Evolutionary conservation across 345 rosid species (phyloP).

Genomic region (Jatropha curcas): DNA sequence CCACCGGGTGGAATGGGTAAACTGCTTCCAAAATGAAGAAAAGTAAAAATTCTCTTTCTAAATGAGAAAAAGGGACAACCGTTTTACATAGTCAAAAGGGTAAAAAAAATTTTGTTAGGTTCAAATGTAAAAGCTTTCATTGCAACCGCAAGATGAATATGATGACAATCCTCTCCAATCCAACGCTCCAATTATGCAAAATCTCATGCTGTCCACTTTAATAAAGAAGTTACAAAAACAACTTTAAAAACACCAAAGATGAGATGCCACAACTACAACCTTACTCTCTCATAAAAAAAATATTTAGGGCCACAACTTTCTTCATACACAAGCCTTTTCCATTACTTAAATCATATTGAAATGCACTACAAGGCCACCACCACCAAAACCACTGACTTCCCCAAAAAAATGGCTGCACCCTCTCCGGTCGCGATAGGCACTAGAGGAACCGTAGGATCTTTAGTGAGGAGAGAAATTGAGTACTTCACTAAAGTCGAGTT

Average conservation of each 20-base stretch:
- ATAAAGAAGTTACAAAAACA: slow-evolving; percentile 25
- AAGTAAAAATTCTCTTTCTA: too few relatives aligned
- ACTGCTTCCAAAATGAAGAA: not conserved
- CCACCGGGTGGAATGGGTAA: slow-evolving; percentile 5
- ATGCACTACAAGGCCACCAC: slow-evolving; percentile 29
- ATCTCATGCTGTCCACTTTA: slow-evolving; percentile 43
- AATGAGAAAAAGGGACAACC: not conserved
- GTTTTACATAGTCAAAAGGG: slow-evolving; percentile 17
- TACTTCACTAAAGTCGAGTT: slow-evolving; percentile 51
- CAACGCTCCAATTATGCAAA: slow-evolving; percentile 43
- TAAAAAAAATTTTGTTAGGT: slow-evolving; percentile 12
- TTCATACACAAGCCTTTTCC: slow-evolving; percentile 38
- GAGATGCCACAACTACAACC: slow-evolving; percentile 15
- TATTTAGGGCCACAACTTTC: slow-evolving; percentile 33
- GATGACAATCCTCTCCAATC: slow-evolving; percentile 30
- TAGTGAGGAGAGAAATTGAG: slow-evolving; percentile 73
- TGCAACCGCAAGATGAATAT: slow-evolving; percentile 20
- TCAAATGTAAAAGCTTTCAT: slow-evolving; percentile 24
- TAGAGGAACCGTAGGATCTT: slow-evolving; percentile 78
- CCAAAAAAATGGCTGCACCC: slow-evolving; percentile 43
- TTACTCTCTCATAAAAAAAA: not conserved
- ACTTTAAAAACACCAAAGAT: slow-evolving; percentile 8
- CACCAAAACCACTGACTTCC: slow-evolving; percentile 21
- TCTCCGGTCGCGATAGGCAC: slow-evolving; percentile 74
- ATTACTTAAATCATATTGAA: not conserved